These are phyloP conservation scores for Pythium coloratum DNA, from an alignment of 352 stramenopile species.

Conservation along the genomic window DNA sequence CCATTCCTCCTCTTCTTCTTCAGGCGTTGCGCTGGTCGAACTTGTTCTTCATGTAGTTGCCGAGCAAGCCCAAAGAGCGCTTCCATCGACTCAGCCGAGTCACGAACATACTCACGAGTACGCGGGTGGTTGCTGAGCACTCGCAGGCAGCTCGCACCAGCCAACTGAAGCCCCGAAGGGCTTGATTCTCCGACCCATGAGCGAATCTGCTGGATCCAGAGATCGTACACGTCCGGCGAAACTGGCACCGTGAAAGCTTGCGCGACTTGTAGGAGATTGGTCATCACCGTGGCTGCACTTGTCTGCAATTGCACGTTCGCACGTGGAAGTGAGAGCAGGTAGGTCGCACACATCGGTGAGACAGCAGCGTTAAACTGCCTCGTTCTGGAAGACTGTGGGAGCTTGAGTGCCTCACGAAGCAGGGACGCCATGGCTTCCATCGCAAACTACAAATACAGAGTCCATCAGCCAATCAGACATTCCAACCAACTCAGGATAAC, in stretches of 20 bases:
- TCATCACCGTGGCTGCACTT: slow-evolving; percentile 44
- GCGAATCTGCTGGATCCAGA: slow-evolving; percentile 65
- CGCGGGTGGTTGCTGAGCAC: slow-evolving; percentile 52
- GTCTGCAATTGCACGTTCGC: slow-evolving; percentile 36
- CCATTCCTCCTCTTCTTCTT: background rate
- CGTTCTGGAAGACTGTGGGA: slow-evolving; percentile 16
- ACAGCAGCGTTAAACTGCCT: slow-evolving; percentile 40
- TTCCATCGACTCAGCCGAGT: slow-evolving; percentile 49
- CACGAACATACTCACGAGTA: slow-evolving; percentile 46
- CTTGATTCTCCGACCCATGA: slow-evolving; percentile 33
- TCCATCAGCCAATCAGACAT: background rate
- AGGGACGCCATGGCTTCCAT: slow-evolving; percentile 24
- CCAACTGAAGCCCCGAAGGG: slow-evolving; percentile 35
- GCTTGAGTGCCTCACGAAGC: slow-evolving; percentile 31
- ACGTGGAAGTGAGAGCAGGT: slow-evolving; percentile 45
- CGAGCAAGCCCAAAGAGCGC: slow-evolving; percentile 54
- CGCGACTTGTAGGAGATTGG: slow-evolving; percentile 47
- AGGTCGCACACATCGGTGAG: slow-evolving; percentile 34
- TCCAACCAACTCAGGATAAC: background rate
- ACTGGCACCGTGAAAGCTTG: slow-evolving; percentile 34
- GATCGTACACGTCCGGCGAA: slow-evolving; percentile 45
- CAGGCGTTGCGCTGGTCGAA: background rate
- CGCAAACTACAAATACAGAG: slow-evolving; percentile 18
- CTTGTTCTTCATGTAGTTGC: slow-evolving; percentile 42
- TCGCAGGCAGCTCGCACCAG: slow-evolving; percentile 49